phyloP scores from a whole-genome alignment of 1,284 basidiomycete genomes.

The Ustilago crameri region DNA sequence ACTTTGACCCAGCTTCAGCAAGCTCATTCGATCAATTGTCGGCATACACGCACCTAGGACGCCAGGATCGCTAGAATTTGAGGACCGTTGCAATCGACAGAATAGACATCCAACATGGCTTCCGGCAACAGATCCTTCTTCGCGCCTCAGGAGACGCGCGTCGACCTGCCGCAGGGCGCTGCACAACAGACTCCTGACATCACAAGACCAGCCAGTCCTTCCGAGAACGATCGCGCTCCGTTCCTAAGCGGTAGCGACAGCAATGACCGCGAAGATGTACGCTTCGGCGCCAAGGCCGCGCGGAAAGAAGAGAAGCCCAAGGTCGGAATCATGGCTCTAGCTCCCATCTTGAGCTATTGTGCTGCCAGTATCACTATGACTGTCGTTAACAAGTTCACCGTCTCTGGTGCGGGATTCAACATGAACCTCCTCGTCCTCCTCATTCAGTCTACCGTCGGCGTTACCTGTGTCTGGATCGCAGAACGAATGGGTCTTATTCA shows the following conservation, averaged over 20 bases:
- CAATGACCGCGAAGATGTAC: constrained; percentile 35
- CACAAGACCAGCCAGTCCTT: constrained; percentile 48
- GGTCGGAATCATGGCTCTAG: constrained; percentile 70
- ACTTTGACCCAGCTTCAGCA: too few species aligned
- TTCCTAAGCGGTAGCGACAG: constrained; percentile 37
- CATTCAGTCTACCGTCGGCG: constrained; percentile 83
- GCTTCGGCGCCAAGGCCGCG: constrained; percentile 47
- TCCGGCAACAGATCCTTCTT: constrained; percentile 52
- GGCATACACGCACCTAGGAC: too few species aligned
- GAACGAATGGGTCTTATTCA: constrained; percentile 86
- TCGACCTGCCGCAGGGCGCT: constrained; percentile 40
- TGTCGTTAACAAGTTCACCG: constrained; percentile 97
- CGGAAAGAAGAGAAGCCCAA: constrained; percentile 36
- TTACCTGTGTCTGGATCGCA: constrained; percentile 78
- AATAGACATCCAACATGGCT: constrained; percentile 13
- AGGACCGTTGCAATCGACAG: background rate
- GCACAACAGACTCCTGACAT: constrained; percentile 34
- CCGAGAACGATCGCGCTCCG: constrained; percentile 45
- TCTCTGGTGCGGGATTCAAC: constrained; percentile 90
- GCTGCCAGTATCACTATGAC: constrained; percentile 97
- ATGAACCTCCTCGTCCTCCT: constrained; percentile 96
- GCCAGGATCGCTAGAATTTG: background rate
- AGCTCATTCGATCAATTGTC: too few species aligned
- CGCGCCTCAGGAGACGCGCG: constrained; percentile 43
- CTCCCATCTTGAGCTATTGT: constrained; percentile 90